Base-by-base conservation (phyloP, 176 grass and related monocot species). In the Chrysopogon serrulatus region DNA sequence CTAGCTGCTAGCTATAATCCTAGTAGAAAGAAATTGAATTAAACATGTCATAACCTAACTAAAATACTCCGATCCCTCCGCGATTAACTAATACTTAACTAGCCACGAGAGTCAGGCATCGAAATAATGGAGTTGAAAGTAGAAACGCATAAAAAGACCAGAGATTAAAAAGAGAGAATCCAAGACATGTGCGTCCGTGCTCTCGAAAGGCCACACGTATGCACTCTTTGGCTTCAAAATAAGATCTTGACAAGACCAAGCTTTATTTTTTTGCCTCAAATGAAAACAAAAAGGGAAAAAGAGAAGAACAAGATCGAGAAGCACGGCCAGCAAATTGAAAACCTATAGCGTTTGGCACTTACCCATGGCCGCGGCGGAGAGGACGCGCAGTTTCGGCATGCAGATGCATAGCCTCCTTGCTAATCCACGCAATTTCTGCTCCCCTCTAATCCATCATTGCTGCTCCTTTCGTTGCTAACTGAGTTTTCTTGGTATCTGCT, bases 291-390 rank as follows among this genome's bases (percentile, higher is more conserved):
- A 26, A 26, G 13, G 4, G 30, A 21, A 12, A n/a, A 28, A 30
- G 5, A 10, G 10, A 19, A 8, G n/a, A 30, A 28, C 6, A 6
- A 45, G 18, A 74, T n/a, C n/a, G n/a, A 4, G 1, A 34, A 32
- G 44, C 19, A 36, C 8, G 51, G 4, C 42, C 51, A n/a, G 51
- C 51, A 8, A 7, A 19, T 18, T 44, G 15, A 23, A 54, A 54
- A 10, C 40, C 7, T 48, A 9, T 7, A 67, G 36, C 7, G 9
- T 32, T 30, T 12, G 1, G 18, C 26, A 65, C 80, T 23, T 63
- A 88, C 86, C 86, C 77, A 44, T 47, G 35, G 75, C 86, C 35
- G 36, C 57, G 23, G 57, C 68, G 67, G 84, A 65, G 75, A 88
- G 23, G 56, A 84, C 17, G 43, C n/a, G n/a, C n/a, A n/a, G n/a